These are phyloP conservation scores for Starmerella scarabaei DNA, from an alignment of 805 yeast genomes.

Conservation along the genomic window DNA sequence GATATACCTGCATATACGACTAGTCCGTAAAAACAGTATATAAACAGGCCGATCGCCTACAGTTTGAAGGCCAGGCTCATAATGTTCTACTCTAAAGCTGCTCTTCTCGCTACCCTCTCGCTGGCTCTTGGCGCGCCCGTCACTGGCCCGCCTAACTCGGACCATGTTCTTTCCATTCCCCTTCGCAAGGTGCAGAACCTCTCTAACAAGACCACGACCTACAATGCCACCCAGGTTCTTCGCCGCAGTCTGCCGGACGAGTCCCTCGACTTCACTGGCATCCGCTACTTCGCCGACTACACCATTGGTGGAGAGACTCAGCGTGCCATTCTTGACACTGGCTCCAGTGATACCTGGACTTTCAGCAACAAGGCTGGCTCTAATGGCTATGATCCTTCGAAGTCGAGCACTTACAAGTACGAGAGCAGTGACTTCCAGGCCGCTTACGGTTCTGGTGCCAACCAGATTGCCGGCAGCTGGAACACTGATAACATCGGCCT, in stretches of 20 bases:
- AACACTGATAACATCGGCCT: slow-evolving; percentile 48
- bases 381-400: slow-evolving; percentile 21
- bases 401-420: slow-evolving; percentile 18
- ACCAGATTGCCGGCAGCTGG: slow-evolving; percentile 37
- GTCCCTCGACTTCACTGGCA: slow-evolving; percentile 4
- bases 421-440: slow-evolving; percentile 3
- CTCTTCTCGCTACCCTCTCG: no score
- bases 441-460: slow-evolving; percentile 9
- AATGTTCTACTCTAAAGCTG: no score
- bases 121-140: background rate
- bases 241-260: slow-evolving; percentile 1
- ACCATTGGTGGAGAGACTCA: slow-evolving; percentile 41
- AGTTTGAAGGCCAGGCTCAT: no score
- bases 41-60: no score
- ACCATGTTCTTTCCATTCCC: background rate
- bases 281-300: slow-evolving; percentile 19
- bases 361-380: slow-evolving; percentile 23
- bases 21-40: no score
- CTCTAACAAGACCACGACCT: background rate
- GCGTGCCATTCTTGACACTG: slow-evolving; percentile 44
- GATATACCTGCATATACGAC: no score
- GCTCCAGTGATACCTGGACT: slow-evolving; percentile 58
- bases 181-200: background rate
- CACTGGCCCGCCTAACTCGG: background rate
- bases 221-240: background rate